Conservation (phyloP, 2,329 filamentous ascomycete genomes). For the Zasmidium angulare region DNA sequence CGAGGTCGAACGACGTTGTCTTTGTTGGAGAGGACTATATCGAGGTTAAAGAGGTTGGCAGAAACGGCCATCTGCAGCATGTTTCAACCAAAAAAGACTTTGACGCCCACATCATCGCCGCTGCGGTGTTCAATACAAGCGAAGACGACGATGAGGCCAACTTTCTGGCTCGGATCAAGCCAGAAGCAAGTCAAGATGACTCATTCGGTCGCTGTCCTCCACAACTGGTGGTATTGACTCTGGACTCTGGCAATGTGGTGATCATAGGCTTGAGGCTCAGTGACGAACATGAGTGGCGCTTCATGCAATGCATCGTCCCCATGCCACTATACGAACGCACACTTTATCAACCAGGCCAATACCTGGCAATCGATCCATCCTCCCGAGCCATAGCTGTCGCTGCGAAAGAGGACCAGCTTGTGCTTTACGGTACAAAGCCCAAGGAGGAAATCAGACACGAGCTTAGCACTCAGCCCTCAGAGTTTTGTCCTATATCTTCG, state of each 20-base stretch:
- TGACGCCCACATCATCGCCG: slow-evolving; percentile 73
- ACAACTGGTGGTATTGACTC: slow-evolving; percentile 75
- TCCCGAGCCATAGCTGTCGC: slow-evolving; percentile 65
- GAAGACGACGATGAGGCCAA: slow-evolving; percentile 39
- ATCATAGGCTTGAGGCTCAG: slow-evolving; percentile 68
- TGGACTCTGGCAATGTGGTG: slow-evolving; percentile 70
- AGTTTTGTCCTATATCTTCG: slow-evolving; percentile 60
- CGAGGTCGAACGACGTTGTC: slow-evolving; percentile 74
- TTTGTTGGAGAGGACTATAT: slow-evolving; percentile 82
- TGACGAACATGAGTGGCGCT: slow-evolving; percentile 52
- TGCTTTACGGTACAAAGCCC: slow-evolving; percentile 68
- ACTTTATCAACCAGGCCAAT: slow-evolving; percentile 58
- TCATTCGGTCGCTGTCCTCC: slow-evolving; percentile 56
- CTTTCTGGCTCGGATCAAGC: slow-evolving; percentile 23
- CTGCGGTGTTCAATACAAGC: slow-evolving; percentile 64
- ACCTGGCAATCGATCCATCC: slow-evolving; percentile 76
- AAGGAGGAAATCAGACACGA: slow-evolving; percentile 53
- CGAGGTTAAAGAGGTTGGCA: slow-evolving; percentile 16
- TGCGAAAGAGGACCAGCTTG: slow-evolving; percentile 68
- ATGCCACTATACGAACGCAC: slow-evolving; percentile 56
- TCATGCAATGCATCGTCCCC: slow-evolving; percentile 60
- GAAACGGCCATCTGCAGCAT: slow-evolving; percentile 68
- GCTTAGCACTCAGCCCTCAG: slow-evolving; percentile 46
- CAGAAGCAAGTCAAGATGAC: slow-evolving; percentile 25
- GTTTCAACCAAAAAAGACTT: slow-evolving; percentile 80